A percentile compares a stretch with the other conserved stretches of the same genome.
Conservation (phyloP, 176 grass and related monocot species). For the Zizania latifolia region DNA sequence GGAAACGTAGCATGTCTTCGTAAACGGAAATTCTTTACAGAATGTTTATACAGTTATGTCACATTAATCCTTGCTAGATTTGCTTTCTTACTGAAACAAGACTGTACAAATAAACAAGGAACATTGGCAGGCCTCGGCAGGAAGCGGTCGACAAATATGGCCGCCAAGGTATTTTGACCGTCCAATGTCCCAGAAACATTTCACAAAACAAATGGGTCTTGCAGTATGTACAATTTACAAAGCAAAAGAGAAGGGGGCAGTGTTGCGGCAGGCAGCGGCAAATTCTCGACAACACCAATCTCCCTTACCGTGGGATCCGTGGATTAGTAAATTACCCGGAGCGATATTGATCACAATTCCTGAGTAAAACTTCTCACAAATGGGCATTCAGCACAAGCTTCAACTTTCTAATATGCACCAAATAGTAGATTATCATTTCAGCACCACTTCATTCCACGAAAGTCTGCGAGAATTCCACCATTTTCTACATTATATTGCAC, state of each 20-base stretch:
- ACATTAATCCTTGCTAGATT: conserved; percentile 46
- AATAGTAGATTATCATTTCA: conserved; percentile 22
- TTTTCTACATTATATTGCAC: conserved; percentile 44
- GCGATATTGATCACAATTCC: conserved; percentile 43
- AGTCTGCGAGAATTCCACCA: conserved; percentile 45
- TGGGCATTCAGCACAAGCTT: conserved; percentile 29
- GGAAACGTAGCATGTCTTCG: background rate
- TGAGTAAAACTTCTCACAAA: conserved; percentile 42
- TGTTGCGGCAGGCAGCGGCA: conserved; percentile 50
- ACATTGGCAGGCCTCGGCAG: conserved; percentile 52
- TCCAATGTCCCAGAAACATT: conserved; percentile 55
- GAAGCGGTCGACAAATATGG: conserved; percentile 64
- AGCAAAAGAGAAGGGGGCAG: conserved; percentile 33
- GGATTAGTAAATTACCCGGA: conserved; percentile 51
- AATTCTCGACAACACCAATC: conserved; percentile 49
- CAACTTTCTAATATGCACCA: conserved; percentile 53
- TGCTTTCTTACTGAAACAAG: conserved; percentile 42
- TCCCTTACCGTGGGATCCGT: conserved; percentile 38
- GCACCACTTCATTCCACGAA: conserved; percentile 49
- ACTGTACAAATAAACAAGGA: conserved; percentile 91
- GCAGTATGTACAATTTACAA: conserved; percentile 89
- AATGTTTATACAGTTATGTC: conserved; percentile 55
- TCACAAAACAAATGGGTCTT: conserved; percentile 77
- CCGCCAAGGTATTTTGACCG: conserved; percentile 53
- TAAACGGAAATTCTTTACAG: conserved; percentile 44